These are phyloP conservation scores for Tricholoma terreum DNA, from an alignment of 768 basidiomycete species.

Conservation along the genomic window DNA sequence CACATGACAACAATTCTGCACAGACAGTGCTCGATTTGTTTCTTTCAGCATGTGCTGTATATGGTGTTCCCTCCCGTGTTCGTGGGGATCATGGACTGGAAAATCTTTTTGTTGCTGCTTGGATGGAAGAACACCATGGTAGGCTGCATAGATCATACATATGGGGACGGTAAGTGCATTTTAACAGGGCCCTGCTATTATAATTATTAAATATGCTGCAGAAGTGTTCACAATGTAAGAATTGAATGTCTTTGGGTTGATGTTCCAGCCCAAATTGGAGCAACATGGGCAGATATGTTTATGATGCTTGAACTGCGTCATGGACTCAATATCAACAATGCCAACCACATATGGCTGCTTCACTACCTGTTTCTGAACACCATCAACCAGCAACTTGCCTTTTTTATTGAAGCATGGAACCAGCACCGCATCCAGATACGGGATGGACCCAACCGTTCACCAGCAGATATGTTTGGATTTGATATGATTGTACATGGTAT, in stretches of 20 bases:
- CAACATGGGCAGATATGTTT: constrained; percentile 33
- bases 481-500: constrained; percentile 26
- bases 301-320: constrained; percentile 24
- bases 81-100: too few species aligned
- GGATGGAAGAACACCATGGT: too few species aligned
- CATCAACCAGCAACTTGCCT: constrained; percentile 24
- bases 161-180: too few species aligned
- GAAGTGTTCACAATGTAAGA: constrained; percentile 36
- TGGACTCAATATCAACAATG: too few species aligned
- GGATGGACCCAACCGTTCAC: constrained; percentile 21
- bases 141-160: too few species aligned
- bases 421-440: constrained; percentile 25
- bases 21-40: too few species aligned
- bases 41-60: too few species aligned
- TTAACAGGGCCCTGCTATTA: too few species aligned
- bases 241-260: constrained; percentile 39
- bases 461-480: constrained; percentile 31
- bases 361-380: constrained; percentile 31
- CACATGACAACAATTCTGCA: too few species aligned
- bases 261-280: constrained; percentile 21
- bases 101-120: too few species aligned
- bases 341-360: constrained; percentile 37
- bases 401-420: constrained; percentile 33
- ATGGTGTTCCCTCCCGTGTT: too few species aligned
- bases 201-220: too few species aligned